A percentile compares a stretch with the other conserved stretches of the same genome.
Evolutionary conservation across 2,329 filamentous ascomycete genomes (phyloP).

Genomic region (Chaetothyriales sp.): DNA sequence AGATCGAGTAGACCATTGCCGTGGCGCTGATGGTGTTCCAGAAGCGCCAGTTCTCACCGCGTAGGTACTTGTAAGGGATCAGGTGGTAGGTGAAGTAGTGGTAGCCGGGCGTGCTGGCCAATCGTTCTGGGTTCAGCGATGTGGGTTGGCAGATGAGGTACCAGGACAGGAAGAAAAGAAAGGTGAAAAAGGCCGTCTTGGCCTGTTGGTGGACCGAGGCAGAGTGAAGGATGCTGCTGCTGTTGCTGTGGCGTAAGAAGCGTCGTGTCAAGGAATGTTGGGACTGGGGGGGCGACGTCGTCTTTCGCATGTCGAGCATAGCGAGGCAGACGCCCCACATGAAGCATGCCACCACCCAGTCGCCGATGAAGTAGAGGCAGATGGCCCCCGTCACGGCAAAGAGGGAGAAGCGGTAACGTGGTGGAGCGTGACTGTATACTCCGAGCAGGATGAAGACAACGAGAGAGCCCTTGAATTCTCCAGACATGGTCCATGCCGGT

Average conservation of each 20-base stretch:
- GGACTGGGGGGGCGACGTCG: too few relatives aligned
- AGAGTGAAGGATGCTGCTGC: not conserved
- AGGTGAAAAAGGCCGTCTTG: not conserved
- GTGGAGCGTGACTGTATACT: not conserved
- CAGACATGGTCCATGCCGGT: constrained; percentile 34
- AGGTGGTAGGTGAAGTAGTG: not conserved
- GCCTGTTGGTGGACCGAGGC: not conserved
- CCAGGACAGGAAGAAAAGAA: not conserved
- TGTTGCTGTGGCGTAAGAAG: not conserved
- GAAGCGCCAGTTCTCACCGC: not conserved
- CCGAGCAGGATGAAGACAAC: not conserved
- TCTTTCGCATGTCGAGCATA: not conserved
- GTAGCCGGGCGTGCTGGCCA: not conserved
- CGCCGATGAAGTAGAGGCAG: not conserved
- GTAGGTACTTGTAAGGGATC: not conserved
- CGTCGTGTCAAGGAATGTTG: too few relatives aligned
- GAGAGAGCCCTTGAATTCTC: constrained; percentile 19
- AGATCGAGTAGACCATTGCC: not conserved
- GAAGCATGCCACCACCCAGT: not conserved
- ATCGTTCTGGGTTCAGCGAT: not conserved
- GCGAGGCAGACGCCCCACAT: not conserved
- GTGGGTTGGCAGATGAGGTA: not conserved
- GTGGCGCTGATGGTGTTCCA: constrained; percentile 1
- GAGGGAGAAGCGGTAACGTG: not conserved
- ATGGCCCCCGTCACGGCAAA: not conserved